Evolutionary conservation across 371 early-diverging fungal genomes (phyloP).

Genomic region (Nosema muscidifuracis): DNA sequence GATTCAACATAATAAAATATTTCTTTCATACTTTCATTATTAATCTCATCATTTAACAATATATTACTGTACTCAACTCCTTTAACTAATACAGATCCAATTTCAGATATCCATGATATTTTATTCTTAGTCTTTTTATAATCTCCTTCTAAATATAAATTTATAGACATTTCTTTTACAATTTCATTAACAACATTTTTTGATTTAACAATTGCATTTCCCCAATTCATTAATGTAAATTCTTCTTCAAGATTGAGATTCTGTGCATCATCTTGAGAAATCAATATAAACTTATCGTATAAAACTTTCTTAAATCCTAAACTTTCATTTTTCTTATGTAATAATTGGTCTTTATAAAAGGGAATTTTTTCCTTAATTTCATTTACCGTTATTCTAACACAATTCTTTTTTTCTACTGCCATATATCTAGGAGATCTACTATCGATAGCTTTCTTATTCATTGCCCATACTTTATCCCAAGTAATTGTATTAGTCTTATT

Average conservation of each 20-base stretch:
- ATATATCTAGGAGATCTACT: conserved; percentile 81
- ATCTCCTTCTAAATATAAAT: conserved; percentile 82
- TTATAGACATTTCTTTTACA: conserved; percentile 64
- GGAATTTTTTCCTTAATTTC: conserved; percentile 9
- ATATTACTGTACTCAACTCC: conserved; percentile 68
- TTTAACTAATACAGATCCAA: conserved; percentile 59
- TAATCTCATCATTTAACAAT: conserved; percentile 87
- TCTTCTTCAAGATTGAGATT: conserved; percentile 76
- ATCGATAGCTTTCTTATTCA: conserved; percentile 94
- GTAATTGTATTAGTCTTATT: conserved; percentile 81
- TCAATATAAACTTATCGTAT: conserved; percentile 70
- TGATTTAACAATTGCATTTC: conserved; percentile 78
- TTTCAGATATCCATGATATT: conserved; percentile 81
- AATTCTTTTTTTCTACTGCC: conserved; percentile 68
- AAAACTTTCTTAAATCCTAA: conserved; percentile 78
- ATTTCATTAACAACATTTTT: conserved; percentile 65
- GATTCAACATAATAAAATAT: conserved; percentile 64
- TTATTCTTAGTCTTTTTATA: conserved; percentile 96
- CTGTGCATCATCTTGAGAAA: conserved; percentile 81
- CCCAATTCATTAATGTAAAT: conserved; percentile 97
- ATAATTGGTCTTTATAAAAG: conserved; percentile 60
- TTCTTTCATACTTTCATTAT: conserved; percentile 77
- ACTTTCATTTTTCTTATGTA: conserved; percentile 73
- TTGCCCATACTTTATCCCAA: conserved; percentile 99
- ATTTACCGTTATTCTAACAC: conserved; percentile 12